These are phyloP conservation scores for Saussurea involucrata DNA, from an alignment of 129 eudicot genomes.

Conservation along the genomic window DNA sequence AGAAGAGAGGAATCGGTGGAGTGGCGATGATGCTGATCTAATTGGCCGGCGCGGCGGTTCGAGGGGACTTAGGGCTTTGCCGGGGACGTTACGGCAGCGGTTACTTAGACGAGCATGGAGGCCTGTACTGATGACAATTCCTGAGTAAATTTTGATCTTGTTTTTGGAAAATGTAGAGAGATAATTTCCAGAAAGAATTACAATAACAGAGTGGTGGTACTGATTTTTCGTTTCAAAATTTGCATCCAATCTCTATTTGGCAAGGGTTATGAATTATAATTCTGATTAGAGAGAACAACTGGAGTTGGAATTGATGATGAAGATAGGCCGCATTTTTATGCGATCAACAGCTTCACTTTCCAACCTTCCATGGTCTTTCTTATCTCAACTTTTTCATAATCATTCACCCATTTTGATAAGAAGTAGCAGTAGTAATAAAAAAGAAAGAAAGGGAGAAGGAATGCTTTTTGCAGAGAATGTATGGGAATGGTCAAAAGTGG, in stretches of 20 bases:
- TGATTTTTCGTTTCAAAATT: neutral
- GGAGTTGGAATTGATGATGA: neutral
- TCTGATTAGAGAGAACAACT: conserved; percentile 6
- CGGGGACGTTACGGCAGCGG: conserved; percentile 75
- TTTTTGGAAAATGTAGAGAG: conserved; percentile 25
- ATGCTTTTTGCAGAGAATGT: neutral
- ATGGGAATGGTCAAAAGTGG: neutral
- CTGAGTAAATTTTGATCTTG: conserved; percentile 42
- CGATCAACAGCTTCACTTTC: neutral
- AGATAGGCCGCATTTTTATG: neutral
- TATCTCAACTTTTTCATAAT: neutral
- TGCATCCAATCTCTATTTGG: conserved; percentile 11
- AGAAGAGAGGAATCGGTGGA: conserved; percentile 17
- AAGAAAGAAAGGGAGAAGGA: neutral
- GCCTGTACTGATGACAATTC: conserved; percentile 72
- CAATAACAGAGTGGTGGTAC: neutral
- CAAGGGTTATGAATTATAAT: conserved; percentile 18
- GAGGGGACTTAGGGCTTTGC: conserved; percentile 46
- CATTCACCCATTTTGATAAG: neutral
- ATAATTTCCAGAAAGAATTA: conserved; percentile 24
- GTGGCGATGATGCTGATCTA: conserved; percentile 19
- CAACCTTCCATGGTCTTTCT: neutral
- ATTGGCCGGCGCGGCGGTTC: conserved; percentile 39
- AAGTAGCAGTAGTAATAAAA: no score
- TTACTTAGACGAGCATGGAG: conserved; percentile 83